These are phyloP conservation scores for Chlorella vulgaris DNA, from an alignment of 139 green algal genomes.

Conservation along the genomic window DNA sequence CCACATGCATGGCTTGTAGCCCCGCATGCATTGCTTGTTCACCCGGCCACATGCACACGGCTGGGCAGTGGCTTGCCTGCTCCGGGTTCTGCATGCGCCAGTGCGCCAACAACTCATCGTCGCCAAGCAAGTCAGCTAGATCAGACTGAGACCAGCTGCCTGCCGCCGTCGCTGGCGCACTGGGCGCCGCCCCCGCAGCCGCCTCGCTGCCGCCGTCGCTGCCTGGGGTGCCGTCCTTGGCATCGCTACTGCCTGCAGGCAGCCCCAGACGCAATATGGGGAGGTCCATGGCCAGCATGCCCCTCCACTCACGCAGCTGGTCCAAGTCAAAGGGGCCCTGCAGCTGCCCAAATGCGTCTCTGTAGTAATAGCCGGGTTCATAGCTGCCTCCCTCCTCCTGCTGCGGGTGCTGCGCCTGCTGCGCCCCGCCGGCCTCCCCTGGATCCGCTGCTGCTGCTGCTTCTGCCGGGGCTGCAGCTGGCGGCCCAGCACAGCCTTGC, in stretches of 20 bases:
- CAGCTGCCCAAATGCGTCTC: conserved; percentile 43
- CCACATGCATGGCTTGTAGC: too few species aligned
- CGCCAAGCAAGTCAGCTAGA: conserved; percentile 54
- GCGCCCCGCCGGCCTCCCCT: background rate
- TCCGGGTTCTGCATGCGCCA: conserved; percentile 32
- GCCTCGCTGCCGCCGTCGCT: too few species aligned
- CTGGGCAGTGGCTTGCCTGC: background rate
- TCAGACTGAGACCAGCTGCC: conserved; percentile 2
- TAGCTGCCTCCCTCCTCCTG: conserved; percentile 1
- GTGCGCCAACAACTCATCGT: conserved; percentile 38
- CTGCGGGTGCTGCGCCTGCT: background rate
- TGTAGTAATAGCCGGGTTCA: conserved; percentile 30
- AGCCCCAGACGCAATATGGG: conserved; percentile 37
- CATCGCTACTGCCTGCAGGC: conserved; percentile 2
- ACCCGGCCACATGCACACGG: background rate
- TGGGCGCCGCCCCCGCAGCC: too few species aligned
- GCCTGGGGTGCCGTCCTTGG: too few species aligned
- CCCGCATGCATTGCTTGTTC: background rate
- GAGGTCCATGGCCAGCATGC: conserved; percentile 67
- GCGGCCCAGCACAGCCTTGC: background rate
- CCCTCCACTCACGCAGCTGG: conserved; percentile 51
- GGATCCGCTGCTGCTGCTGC: background rate
- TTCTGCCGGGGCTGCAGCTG: background rate
- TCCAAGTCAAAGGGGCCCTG: conserved; percentile 56
- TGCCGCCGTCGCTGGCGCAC: background rate